phyloP scores from a whole-genome alignment of 768 basidiomycete species.

The Brasilioporus rufonigricans region DNA sequence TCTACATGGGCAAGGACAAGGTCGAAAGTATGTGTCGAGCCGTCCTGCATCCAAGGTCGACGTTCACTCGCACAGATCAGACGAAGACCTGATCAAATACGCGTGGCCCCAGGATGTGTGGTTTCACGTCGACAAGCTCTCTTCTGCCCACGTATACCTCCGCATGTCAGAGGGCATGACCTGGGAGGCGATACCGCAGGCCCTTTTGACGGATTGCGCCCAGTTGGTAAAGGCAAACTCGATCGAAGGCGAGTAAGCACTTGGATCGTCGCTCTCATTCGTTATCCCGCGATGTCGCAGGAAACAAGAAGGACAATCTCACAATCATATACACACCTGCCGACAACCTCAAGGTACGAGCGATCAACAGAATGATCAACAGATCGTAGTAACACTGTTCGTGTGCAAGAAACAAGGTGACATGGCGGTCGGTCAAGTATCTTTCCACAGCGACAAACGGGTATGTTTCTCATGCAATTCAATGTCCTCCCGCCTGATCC shows the following conservation, averaged over 20 bases:
- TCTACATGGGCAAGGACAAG: conserved; percentile 98
- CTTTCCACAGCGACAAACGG: conserved; percentile 88
- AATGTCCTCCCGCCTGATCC: neutral
- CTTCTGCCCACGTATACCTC: conserved; percentile 96
- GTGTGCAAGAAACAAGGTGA: conserved; percentile 85
- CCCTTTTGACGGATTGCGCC: conserved; percentile 79
- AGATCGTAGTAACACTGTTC: neutral
- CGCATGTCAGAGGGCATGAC: conserved; percentile 77
- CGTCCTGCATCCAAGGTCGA: neutral
- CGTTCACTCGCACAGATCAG: conserved; percentile 43
- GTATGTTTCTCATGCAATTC: conserved; percentile 37
- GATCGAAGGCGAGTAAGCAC: conserved; percentile 64
- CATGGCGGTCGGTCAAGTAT: conserved; percentile 96
- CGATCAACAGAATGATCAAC: neutral
- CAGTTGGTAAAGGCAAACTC: conserved; percentile 98
- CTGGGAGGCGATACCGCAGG: conserved; percentile 87
- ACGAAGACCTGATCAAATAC: conserved; percentile 94
- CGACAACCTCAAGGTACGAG: conserved; percentile 81
- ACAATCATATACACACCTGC: conserved; percentile 94
- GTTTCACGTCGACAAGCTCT: conserved; percentile 99
- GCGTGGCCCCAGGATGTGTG: conserved; percentile 86
- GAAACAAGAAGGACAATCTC: conserved; percentile 93
- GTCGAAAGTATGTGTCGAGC: conserved; percentile 70
- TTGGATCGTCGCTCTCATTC: neutral
- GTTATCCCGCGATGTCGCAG: conserved; percentile 38